phyloP scores from a whole-genome alignment of 169 alveolate species.

The Plasmodium coatneyi region DNA sequence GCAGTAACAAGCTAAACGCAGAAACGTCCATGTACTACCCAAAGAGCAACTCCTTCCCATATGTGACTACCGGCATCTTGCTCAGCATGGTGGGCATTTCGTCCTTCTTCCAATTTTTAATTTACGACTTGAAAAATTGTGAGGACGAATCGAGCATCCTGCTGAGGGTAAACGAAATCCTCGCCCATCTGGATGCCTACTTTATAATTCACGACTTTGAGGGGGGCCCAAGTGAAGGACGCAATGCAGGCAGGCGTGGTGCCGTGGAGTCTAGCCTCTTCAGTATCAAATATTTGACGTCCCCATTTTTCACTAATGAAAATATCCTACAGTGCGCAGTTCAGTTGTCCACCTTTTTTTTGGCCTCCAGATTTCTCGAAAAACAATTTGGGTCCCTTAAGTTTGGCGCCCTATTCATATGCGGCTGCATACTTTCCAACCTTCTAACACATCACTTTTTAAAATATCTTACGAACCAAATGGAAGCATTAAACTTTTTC shows the following conservation, averaged over 20 bases:
- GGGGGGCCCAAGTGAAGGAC: not conserved
- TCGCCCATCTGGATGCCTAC: conserved; percentile 42
- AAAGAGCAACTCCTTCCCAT: conserved; percentile 38
- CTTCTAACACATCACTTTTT: conserved; percentile 21
- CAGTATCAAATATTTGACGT: conserved; percentile 51
- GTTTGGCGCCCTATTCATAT: conserved; percentile 49
- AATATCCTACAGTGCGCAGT: conserved; percentile 52
- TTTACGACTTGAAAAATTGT: conserved; percentile 48
- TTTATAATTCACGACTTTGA: conserved; percentile 43
- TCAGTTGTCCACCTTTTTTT: conserved; percentile 51
- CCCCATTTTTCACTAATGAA: conserved; percentile 49
- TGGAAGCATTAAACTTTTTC: conserved; percentile 29
- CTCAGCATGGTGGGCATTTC: conserved; percentile 69
- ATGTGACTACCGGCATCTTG: conserved; percentile 17
- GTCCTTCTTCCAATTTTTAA: conserved; percentile 37
- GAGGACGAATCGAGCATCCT: conserved; percentile 17
- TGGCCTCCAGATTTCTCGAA: conserved; percentile 69
- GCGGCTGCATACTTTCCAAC: conserved; percentile 41
- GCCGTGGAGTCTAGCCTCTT: not conserved
- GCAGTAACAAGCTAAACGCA: not conserved
- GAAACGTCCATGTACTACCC: conserved; percentile 24
- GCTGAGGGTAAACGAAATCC: conserved; percentile 28
- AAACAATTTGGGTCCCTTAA: conserved; percentile 43
- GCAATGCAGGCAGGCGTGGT: not conserved
- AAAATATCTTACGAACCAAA: conserved; percentile 3